Evolutionary conservation across 306 rosid genomes (phyloP).

Genomic region (Cucurbita maxima): DNA sequence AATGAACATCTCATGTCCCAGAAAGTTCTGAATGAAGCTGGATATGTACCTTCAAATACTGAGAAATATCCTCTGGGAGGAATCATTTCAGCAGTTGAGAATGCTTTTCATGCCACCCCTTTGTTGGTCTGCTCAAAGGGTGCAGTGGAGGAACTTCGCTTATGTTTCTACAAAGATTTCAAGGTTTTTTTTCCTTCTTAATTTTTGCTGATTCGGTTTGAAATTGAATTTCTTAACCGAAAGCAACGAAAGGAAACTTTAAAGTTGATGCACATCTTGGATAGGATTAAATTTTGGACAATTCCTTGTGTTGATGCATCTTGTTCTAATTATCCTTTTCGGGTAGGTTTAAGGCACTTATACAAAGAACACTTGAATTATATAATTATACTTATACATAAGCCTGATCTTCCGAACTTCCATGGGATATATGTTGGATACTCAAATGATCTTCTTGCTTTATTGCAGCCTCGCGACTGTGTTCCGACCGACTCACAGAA

Average conservation of each 20-base stretch:
- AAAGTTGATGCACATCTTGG: background rate
- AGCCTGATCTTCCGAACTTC: background rate
- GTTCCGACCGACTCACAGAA: constrained; percentile 20
- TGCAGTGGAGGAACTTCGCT: constrained; percentile 51
- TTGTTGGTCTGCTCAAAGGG: constrained; percentile 42
- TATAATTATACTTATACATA: too few species aligned
- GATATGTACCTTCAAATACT: constrained; percentile 71
- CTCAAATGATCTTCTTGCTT: background rate
- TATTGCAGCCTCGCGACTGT: constrained; percentile 79
- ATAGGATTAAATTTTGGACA: background rate
- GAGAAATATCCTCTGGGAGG: constrained; percentile 93
- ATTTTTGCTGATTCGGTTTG: background rate
- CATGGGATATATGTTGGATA: background rate
- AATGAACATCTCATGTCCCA: constrained; percentile 14
- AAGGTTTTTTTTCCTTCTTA: constrained; percentile 30
- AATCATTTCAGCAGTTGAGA: constrained; percentile 73
- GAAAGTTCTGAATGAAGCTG: constrained; percentile 64
- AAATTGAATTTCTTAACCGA: background rate
- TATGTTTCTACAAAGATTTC: constrained; percentile 87
- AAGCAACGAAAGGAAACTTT: background rate
- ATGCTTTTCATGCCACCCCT: constrained; percentile 76
- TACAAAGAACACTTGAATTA: too few species aligned
- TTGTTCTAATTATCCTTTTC: background rate
- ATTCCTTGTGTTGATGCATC: background rate
- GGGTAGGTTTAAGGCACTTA: background rate